Conservation (phyloP, 2,329 filamentous ascomycete genomes). For the Penicillium crustosum region DNA sequence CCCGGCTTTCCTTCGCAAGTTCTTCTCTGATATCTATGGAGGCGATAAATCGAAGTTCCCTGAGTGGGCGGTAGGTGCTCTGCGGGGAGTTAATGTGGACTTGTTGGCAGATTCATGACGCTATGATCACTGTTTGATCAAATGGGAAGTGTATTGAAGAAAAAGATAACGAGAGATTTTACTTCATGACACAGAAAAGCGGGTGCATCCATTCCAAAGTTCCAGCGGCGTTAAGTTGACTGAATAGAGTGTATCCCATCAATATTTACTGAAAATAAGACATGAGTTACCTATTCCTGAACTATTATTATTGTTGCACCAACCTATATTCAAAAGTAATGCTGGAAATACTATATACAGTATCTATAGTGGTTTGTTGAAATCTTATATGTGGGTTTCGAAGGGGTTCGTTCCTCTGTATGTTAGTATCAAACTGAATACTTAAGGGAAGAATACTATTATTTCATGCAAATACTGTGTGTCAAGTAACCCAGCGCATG, state of each 20-base stretch:
- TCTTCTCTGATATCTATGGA: slow-evolving; percentile 72
- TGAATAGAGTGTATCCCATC: neutral
- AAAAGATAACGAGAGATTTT: neutral
- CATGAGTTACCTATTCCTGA: neutral
- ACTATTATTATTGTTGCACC: no score
- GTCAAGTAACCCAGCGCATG: neutral
- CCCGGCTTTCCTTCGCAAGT: slow-evolving; percentile 72
- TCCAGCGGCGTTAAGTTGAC: neutral
- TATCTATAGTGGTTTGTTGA: neutral
- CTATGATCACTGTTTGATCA: neutral
- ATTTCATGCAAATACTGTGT: neutral
- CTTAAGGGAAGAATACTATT: neutral
- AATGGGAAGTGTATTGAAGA: neutral
- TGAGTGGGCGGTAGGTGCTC: slow-evolving; percentile 77
- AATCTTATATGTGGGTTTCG: neutral
- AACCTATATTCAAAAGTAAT: neutral
- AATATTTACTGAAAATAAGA: neutral
- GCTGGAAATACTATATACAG: no score
- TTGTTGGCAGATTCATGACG: slow-evolving; percentile 48
- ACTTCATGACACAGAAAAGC: neutral
- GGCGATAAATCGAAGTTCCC: slow-evolving; percentile 68
- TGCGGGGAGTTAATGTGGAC: slow-evolving; percentile 78
- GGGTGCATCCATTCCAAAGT: neutral
- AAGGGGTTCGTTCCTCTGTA: neutral
- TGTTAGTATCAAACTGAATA: neutral